A percentile compares a stretch with the other conserved stretches of the same genome.
phyloP scores from a whole-genome alignment of 441 rosid genomes.

The Populus tomentosa region DNA sequence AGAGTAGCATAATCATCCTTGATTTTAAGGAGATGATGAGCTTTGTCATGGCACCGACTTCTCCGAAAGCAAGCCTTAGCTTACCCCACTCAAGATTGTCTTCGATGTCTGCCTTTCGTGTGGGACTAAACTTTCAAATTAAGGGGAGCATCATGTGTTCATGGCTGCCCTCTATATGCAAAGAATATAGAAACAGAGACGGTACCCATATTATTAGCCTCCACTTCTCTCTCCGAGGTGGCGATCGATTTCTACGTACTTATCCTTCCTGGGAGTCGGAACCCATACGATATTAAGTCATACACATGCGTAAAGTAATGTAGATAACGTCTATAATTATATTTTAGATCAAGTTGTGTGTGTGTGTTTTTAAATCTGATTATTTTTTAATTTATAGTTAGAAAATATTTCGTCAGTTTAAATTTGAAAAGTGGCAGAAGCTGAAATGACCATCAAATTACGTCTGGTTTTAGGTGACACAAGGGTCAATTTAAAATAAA shows the following conservation, averaged over 20 bases:
- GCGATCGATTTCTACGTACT: neutral
- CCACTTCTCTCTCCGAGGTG: neutral
- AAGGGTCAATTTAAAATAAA: too few relatives aligned
- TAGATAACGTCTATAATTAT: neutral
- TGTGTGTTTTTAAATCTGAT: too few relatives aligned
- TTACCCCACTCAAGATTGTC: conserved; percentile 22
- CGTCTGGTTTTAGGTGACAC: neutral
- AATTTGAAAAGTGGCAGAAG: neutral
- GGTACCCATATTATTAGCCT: neutral
- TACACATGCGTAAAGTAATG: neutral
- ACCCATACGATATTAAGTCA: neutral
- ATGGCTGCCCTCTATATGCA: neutral
- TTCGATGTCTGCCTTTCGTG: neutral
- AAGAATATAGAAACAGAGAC: neutral
- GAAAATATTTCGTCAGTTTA: neutral
- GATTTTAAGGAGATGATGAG: neutral
- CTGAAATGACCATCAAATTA: neutral
- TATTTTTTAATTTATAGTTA: too few relatives aligned
- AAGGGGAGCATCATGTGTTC: neutral
- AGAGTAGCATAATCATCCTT: neutral
- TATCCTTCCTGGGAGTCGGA: neutral
- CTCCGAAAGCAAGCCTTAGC: conserved; percentile 12
- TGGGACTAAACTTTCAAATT: neutral
- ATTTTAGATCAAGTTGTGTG: too few relatives aligned
- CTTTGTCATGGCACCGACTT: conserved; percentile 16